phyloP scores from a whole-genome alignment of 768 basidiomycete genomes.

The Lactarius indigo region DNA sequence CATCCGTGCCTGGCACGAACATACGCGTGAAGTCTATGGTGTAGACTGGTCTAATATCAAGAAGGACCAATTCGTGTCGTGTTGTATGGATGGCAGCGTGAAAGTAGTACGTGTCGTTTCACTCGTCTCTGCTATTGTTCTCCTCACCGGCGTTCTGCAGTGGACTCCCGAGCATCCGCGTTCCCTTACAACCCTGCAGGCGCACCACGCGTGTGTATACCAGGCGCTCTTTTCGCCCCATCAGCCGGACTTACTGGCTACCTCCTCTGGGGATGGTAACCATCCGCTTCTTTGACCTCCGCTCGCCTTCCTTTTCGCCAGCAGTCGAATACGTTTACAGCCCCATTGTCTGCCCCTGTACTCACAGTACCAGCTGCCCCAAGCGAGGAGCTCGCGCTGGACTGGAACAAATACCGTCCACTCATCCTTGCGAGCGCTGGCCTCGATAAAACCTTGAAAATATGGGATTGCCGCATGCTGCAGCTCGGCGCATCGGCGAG shows the following conservation, averaged over 20 bases:
- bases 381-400: conserved; percentile 75
- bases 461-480: conserved; percentile 90
- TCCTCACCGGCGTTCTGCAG: conserved; percentile 38
- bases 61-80: conserved; percentile 82
- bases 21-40: conserved; percentile 87
- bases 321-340: conserved; percentile 54
- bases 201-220: conserved; percentile 84
- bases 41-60: conserved; percentile 95
- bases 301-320: conserved; percentile 56
- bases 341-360: conserved; percentile 64
- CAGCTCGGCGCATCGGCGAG: conserved; percentile 41
- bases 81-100: conserved; percentile 89
- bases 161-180: conserved; percentile 83
- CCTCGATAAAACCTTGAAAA: conserved; percentile 69
- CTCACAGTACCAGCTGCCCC: conserved; percentile 76
- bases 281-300: conserved; percentile 77
- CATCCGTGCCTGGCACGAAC: conserved; percentile 91
- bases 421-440: conserved; percentile 73
- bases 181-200: conserved; percentile 78
- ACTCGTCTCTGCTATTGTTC: neutral
- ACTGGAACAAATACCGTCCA: conserved; percentile 92
- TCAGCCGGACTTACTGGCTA: conserved; percentile 73
- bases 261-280: conserved; percentile 88
- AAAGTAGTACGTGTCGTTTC: conserved; percentile 63
- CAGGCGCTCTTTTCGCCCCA: conserved; percentile 92